These are phyloP conservation scores for Pythium plurisporium DNA, from an alignment of 352 stramenopile genomes.

Conservation along the genomic window DNA sequence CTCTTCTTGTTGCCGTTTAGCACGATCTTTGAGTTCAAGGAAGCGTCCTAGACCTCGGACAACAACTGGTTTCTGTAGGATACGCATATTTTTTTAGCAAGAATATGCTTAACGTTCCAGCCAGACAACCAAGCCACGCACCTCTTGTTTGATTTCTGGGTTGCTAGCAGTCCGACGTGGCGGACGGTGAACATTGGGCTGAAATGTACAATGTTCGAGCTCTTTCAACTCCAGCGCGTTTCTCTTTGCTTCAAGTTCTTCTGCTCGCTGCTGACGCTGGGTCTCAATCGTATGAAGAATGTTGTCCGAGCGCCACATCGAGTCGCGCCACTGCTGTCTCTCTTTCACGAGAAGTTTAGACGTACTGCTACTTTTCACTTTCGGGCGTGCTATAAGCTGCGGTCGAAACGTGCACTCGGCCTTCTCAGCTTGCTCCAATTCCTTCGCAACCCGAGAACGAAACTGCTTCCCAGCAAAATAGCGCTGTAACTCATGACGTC, in stretches of 20 bases:
- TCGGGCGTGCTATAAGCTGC: constrained; percentile 32
- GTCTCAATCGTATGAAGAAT: constrained; percentile 67
- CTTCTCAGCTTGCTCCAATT: constrained; percentile 61
- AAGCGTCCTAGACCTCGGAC: constrained; percentile 76
- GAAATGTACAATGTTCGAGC: constrained; percentile 81
- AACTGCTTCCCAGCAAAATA: constrained; percentile 71
- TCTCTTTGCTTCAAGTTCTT: constrained; percentile 57
- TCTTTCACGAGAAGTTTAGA: constrained; percentile 35
- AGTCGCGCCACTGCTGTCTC: constrained; percentile 16
- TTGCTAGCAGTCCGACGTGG: neutral
- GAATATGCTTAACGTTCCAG: too few relatives aligned
- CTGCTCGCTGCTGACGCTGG: constrained; percentile 43
- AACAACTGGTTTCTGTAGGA: constrained; percentile 49
- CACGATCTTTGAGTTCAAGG: constrained; percentile 66
- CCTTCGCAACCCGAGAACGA: constrained; percentile 58
- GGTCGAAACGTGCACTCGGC: constrained; percentile 71
- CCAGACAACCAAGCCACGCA: neutral
- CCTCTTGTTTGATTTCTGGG: neutral
- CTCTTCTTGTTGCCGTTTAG: constrained; percentile 62
- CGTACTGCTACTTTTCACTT: constrained; percentile 31
- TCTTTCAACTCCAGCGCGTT: constrained; percentile 56
- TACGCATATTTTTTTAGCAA: too few relatives aligned
- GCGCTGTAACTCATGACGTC: constrained; percentile 27
- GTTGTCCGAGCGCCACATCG: constrained; percentile 57
- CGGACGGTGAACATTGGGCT: constrained; percentile 30